Evolutionary conservation across 2,329 filamentous ascomycete species (phyloP).

Genomic region (Ophidiomyces ophidiicola): DNA sequence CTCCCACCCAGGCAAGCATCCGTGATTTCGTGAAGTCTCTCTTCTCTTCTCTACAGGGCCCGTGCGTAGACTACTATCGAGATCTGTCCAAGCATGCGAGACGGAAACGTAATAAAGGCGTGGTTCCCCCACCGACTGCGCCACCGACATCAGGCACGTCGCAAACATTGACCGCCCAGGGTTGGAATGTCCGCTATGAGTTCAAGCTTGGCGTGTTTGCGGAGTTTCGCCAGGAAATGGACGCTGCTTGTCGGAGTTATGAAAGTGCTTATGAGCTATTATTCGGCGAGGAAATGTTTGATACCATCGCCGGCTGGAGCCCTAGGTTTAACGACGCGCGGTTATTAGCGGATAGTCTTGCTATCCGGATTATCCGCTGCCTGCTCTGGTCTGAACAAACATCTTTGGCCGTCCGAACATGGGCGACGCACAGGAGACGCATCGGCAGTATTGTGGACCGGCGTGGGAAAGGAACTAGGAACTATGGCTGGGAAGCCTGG

Average conservation of each 20-base stretch:
- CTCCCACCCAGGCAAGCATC: constrained; percentile 58
- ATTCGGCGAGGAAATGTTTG: constrained; percentile 70
- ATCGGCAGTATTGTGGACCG: constrained; percentile 68
- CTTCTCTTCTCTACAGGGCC: constrained; percentile 58
- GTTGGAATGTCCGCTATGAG: constrained; percentile 90
- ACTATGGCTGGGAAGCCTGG: constrained; percentile 93
- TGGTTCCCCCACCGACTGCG: constrained; percentile 66
- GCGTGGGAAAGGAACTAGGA: constrained; percentile 70
- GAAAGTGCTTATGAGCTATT: constrained; percentile 77
- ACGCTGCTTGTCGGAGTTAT: constrained; percentile 71
- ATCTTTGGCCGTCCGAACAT: constrained; percentile 67
- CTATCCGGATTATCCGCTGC: constrained; percentile 70
- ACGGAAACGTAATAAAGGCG: constrained; percentile 71
- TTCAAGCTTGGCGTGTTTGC: constrained; percentile 85
- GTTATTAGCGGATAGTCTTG: constrained; percentile 68
- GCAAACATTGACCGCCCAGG: constrained; percentile 68
- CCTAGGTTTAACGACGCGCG: constrained; percentile 87
- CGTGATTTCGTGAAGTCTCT: constrained; percentile 62
- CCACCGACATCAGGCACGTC: constrained; percentile 75
- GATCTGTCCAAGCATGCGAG: constrained; percentile 86
- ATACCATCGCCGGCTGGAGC: constrained; percentile 80
- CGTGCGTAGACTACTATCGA: constrained; percentile 78
- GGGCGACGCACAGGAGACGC: constrained; percentile 63
- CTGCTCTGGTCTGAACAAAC: constrained; percentile 67
- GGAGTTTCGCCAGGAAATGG: constrained; percentile 87